These are phyloP conservation scores for Cajanus cajan DNA, from an alignment of 306 rosid genomes.

Conservation along the genomic window DNA sequence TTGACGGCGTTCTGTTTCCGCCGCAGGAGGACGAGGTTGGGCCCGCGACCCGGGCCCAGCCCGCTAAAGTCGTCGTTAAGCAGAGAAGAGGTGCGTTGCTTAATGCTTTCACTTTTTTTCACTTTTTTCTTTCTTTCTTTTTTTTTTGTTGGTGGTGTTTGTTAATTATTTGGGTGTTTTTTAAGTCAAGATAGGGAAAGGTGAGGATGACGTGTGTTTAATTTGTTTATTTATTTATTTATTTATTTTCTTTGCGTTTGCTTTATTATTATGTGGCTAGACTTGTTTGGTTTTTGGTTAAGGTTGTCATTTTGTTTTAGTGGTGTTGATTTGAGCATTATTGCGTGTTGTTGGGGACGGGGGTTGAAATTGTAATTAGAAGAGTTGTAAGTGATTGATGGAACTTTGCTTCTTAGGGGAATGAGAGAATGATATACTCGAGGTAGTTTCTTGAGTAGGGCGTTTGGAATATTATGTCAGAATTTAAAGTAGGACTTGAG, in stretches of 20 bases:
- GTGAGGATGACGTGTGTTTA: slow-evolving; percentile 23
- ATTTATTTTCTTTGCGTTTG: slow-evolving; percentile 31
- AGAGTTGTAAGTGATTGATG: neutral
- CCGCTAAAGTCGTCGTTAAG: slow-evolving; percentile 55
- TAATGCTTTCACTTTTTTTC: neutral
- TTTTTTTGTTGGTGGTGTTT: neutral
- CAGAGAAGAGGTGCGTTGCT: slow-evolving; percentile 73
- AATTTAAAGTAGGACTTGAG: neutral
- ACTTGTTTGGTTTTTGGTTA: neutral
- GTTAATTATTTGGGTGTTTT: slow-evolving; percentile 32
- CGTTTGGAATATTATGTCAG: slow-evolving; percentile 21
- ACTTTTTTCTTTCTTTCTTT: neutral
- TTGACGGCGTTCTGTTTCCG: slow-evolving; percentile 74
- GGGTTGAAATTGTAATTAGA: neutral
- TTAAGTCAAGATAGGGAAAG: slow-evolving; percentile 29
- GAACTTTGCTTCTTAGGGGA: too few species aligned
- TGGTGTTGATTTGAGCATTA: neutral
- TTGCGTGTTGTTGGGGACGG: neutral
- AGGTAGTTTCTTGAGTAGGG: neutral
- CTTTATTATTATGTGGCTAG: slow-evolving; percentile 23
- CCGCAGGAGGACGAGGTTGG: slow-evolving; percentile 39
- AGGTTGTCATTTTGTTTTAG: neutral
- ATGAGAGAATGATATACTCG: too few species aligned
- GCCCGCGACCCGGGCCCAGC: slow-evolving; percentile 38
- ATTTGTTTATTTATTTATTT: neutral